Base-by-base conservation (phyloP, 192 early-diverging fungal genomes). In the Backusella morwellensis region DNA sequence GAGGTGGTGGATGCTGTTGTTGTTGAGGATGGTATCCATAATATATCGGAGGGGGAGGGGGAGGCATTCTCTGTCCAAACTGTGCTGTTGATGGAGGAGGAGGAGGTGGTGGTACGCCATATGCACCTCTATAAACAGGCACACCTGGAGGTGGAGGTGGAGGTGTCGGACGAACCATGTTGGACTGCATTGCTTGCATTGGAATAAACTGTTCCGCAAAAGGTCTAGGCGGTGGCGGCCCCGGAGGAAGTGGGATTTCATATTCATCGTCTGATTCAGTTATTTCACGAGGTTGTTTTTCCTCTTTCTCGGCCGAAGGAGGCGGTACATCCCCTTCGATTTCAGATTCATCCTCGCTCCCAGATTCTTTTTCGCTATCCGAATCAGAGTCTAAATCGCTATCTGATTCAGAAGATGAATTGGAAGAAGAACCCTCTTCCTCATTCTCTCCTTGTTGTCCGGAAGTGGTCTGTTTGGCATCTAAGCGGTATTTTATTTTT, bases 161-260 rank as follows among this genome's bases (percentile, higher is more conserved):
- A 5, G 81, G 40, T 63, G 81, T 81, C 11, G 56, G 82, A 35
- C 42, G 77, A 21, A 50, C 36, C 75, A 68, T 68, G 11, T 9
- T 75, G 26, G 12, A 3, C 19, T 75, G 74, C 23, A 35, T 44
- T 2, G 12, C 26, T 56, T 36, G 50, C 35, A 73, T 70, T 8
- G 75, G 72, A 44, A 35, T n/a, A 29, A 81, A 36, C 56, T 82
- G 80, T 47, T 66, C 75, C 15, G 68, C 29, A 70, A 81, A 84
- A 36, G 80, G 86, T 70, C 75, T 76, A n/a, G 77, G 77, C 36
- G 82, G 86, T 42, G 84, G 86, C 11, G 83, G 81, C 0, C 85
- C 83, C 41, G 79, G 84, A 32, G 77, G 82, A 29, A 79, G 59
- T 56, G 79, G 83, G 19, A 82, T 78, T 36, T 81, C 80, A 74